Evolutionary conservation across 257 asterid species (phyloP).

Genomic region (Solanum lycopersicoides): DNA sequence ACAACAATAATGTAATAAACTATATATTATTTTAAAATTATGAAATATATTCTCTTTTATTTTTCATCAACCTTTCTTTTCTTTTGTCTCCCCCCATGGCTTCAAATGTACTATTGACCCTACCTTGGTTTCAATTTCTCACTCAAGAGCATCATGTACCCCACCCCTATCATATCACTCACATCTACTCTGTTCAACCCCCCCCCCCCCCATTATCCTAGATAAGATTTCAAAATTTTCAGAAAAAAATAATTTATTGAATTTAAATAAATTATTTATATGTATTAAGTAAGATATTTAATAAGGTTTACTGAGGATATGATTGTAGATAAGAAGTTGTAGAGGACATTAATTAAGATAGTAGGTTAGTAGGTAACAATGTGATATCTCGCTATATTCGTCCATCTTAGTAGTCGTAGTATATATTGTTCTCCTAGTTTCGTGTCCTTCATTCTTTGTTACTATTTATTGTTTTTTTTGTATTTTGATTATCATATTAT

Average conservation of each 20-base stretch:
- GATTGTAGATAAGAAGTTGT: no score
- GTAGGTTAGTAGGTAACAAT: not conserved
- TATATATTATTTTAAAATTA: not conserved
- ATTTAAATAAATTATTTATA: not conserved
- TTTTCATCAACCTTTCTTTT: conserved; percentile 1
- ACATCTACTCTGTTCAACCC: not conserved
- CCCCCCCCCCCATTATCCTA: not conserved
- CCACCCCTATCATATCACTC: not conserved
- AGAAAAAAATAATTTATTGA: not conserved
- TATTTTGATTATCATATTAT: no score
- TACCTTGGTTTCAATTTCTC: conserved; percentile 25
- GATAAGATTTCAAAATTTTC: not conserved
- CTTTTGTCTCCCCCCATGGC: not conserved
- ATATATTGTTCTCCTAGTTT: not conserved
- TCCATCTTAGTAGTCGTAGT: no score
- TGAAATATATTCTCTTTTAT: not conserved
- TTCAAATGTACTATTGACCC: conserved; percentile 21
- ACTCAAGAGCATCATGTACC: not conserved
- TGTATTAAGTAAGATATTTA: not conserved
- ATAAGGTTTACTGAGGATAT: not conserved
- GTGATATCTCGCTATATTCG: no score
- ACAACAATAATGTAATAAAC: not conserved
- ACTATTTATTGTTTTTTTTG: not conserved
- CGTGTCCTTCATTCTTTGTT: not conserved
- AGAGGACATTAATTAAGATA: no score